phyloP scores from a whole-genome alignment of 1,139 yeast species.

The Nadsonia starkeyi-henricii region DNA sequence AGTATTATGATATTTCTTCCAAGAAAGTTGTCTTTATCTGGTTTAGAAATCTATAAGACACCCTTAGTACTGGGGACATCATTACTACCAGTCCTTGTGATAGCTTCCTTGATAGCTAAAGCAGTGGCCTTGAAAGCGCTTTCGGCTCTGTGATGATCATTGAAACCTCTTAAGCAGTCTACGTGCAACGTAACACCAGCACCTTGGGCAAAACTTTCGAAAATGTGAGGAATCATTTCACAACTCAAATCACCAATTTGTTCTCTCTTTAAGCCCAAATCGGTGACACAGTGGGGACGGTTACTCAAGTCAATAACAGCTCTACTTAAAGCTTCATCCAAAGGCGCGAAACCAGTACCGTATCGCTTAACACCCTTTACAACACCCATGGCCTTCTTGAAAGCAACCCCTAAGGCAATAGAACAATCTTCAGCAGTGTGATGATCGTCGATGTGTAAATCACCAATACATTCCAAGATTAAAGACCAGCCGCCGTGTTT shows the following conservation, averaged over 20 bases:
- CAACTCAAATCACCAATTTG: conserved; percentile 83
- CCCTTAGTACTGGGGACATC: conserved; percentile 97
- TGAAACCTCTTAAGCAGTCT: conserved; percentile 82
- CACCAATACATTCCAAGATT: conserved; percentile 81
- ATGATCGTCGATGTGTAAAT: conserved; percentile 90
- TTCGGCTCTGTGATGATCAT: conserved; percentile 94
- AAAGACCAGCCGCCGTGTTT: conserved; percentile 96
- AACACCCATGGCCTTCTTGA: conserved; percentile 78
- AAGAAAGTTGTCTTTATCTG: no score
- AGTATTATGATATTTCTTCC: no score
- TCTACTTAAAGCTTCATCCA: conserved; percentile 88
- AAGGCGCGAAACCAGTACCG: conserved; percentile 90
- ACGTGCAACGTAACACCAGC: conserved; percentile 88
- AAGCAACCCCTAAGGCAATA: conserved; percentile 79
- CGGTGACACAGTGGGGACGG: conserved; percentile 83
- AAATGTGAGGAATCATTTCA: conserved; percentile 94
- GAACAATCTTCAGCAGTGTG: conserved; percentile 95
- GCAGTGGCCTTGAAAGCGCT: conserved; percentile 94
- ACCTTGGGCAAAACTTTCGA: conserved; percentile 86
- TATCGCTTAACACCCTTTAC: conserved; percentile 85
- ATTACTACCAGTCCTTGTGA: conserved; percentile 64
- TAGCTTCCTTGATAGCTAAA: conserved; percentile 78
- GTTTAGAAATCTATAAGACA: conserved; percentile 51
- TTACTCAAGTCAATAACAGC: conserved; percentile 91
- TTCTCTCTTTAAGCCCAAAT: conserved; percentile 80